Evolutionary conservation across 805 yeast genomes (phyloP), one percentile per base, ranked within the genome.

Genomic region (Pichia nanzhaoensis): DNA sequence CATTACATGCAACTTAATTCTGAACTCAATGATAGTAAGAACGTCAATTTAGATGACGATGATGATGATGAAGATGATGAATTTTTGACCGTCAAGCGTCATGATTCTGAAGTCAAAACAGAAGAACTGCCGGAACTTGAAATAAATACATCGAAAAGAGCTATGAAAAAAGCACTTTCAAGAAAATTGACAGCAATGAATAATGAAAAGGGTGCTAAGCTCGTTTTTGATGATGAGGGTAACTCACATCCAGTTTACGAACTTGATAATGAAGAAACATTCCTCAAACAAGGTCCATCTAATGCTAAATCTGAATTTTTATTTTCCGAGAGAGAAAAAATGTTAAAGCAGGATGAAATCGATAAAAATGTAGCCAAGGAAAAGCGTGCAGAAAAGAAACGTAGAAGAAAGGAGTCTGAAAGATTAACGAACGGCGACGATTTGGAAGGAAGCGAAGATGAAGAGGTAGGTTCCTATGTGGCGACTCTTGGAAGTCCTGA

Each of bases 181-280:
- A 89, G 85, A 69, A 93, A 91, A 61, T 75, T 78, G 34, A 76
- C 89, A 2, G 54, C 79, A 20, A 68, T 80, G 39, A 60, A 71
- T 13, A 42, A 43, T 27, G 75, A 75, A 50, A 75, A 78, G 46
- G 83, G 96, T 16, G 78, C 84, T 18, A 93, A 89, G 61, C 63
- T 91, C 54, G 73, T 77, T 45, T 93, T 91, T 59, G 99, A 93
- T 59, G 99, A 93, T 51, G 97, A 91, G 3, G 99, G 99, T 22
- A 73, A 71, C 5, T 83, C 98, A 0, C 98, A 91, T 64, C 85
- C 95, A 9, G 70, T 91, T 5, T 93, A 93, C 59, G 98, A 91
- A 65, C 71, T 93, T 49, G 89, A 87, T 60, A 86, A 84, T 54
- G 97, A 88, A 64, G 93, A 81, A 34, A 95, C 85, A 48, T 93